Evolutionary conservation across 768 basidiomycete genomes (phyloP), one percentile per base, ranked within the genome.

Genomic region (Suillus subaureus): DNA sequence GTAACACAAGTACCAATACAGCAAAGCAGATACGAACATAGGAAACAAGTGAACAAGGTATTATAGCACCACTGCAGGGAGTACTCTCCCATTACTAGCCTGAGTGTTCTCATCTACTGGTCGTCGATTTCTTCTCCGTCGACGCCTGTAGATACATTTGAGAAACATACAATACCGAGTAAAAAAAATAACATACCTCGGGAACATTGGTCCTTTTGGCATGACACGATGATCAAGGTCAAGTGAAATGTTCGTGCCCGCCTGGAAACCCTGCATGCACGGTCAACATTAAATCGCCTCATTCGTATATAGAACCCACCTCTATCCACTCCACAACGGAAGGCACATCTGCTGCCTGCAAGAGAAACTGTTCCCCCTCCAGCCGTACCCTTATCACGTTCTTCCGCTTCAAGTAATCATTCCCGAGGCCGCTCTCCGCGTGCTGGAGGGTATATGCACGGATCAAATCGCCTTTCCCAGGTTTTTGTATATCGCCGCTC

Each of bases 241-340:
- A 52, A 97, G 80, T 1, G 97, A 86, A 63, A 99, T 89, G 76
- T 97, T 97, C 9, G 93, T 89, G 2, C 94, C 93, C 61, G 95
- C 90, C 80, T 99, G 96, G 66, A 99, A 84, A 13, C 88, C 91
- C 91, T 94, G 70, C n/a, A 66, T 51, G 60, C 13, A 65, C 43
- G 26, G 28, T 66, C 42, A 67, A 61, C 61, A 64, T 39, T 51
- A 33, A 61, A 49, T 28, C 52, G 55, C 31, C 18, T 51, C 52
- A 43, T 62, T 52, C 21, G 28, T 15, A 55, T 35, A 45, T 31
- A 43, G 66, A 69, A 58, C 62, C 43, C 70, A 94, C 94, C 89
- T 99, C 97, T 67, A 99, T 96, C 95, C 97, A 96, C 62, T 91
- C 88, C 63, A 99, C 93, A 2, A 98, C 96, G 33, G 88, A 87